phyloP scores from a whole-genome alignment of 176 grass and related monocot genomes.

The Oryza glaberrima region DNA sequence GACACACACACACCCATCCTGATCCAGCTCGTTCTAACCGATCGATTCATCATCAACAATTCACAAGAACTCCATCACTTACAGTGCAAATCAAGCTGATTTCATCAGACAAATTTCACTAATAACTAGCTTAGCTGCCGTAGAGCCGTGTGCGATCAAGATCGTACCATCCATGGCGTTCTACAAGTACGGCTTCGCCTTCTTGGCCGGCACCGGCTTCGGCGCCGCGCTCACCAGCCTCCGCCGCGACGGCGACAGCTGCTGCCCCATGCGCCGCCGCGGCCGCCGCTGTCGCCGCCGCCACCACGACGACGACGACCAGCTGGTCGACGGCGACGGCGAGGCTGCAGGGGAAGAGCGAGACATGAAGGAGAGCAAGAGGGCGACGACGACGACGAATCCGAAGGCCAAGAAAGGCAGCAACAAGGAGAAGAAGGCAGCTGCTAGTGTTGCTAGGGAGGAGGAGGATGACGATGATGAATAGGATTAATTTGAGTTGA shows the following conservation, averaged over 20 bases:
- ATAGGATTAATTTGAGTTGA: neutral
- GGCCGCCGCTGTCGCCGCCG: neutral
- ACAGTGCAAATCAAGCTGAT: neutral
- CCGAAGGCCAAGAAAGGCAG: neutral
- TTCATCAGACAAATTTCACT: no score
- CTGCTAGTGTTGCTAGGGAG: neutral
- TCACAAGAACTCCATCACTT: neutral
- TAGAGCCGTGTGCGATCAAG: no score
- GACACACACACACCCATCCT: neutral
- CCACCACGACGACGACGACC: neutral
- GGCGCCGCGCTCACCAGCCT: neutral
- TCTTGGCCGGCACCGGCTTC: conserved; percentile 45
- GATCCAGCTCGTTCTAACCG: no score
- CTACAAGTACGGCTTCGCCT: conserved; percentile 21
- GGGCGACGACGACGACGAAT: neutral
- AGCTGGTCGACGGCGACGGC: neutral
- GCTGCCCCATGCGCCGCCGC: neutral
- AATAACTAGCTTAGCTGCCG: no score
- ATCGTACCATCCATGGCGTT: conserved; percentile 11
- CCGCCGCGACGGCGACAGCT: neutral
- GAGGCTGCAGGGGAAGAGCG: neutral
- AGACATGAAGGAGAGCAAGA: neutral
- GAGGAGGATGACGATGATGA: neutral
- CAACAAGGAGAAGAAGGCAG: neutral
- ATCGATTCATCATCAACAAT: neutral